Percentiles rank a stretch among this genome's conserved stretches.
Conservation (phyloP, 1,139 yeast genomes). For the Zygoascus sp. region DNA sequence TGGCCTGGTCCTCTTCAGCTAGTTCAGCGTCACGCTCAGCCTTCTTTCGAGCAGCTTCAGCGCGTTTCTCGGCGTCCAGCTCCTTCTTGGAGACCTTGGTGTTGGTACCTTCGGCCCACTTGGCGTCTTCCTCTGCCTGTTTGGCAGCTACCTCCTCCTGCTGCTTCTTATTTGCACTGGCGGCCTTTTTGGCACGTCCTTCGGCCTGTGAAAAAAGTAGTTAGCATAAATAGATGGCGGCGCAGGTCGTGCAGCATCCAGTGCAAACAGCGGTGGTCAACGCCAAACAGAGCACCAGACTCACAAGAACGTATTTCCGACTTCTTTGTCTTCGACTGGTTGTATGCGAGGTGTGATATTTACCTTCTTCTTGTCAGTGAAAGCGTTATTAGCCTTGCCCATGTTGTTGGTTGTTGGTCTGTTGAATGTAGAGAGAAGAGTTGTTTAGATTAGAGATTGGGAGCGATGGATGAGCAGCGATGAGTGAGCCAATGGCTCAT, state of each 20-base stretch:
- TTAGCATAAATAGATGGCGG: too few relatives aligned
- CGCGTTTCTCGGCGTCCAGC: conserved; percentile 40
- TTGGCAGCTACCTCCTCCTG: conserved; percentile 47
- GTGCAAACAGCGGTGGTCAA: too few relatives aligned
- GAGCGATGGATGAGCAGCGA: neutral
- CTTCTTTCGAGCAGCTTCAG: conserved; percentile 40
- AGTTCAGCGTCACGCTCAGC: conserved; percentile 41
- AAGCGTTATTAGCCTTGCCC: conserved; percentile 52
- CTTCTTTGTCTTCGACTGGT: neutral
- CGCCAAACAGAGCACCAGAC: too few relatives aligned
- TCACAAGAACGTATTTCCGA: too few relatives aligned
- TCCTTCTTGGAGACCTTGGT: conserved; percentile 67
- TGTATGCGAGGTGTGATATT: conserved; percentile 6
- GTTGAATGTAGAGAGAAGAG: neutral
- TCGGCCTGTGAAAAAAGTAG: conserved; percentile 41
- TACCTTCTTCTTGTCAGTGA: conserved; percentile 54
- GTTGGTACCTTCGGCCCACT: conserved; percentile 73
- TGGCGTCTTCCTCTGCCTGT: conserved; percentile 54
- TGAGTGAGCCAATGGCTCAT: neutral
- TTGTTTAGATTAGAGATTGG: neutral
- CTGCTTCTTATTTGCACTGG: conserved; percentile 56
- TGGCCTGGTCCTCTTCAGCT: conserved; percentile 52
- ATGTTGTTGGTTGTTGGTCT: conserved; percentile 34
- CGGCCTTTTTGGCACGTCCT: conserved; percentile 70
- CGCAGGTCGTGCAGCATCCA: too few relatives aligned